Evolutionary conservation across 2,329 filamentous ascomycete species (phyloP), one percentile per base, ranked within the genome.

Genomic region (Dendrostoma leiphaemia): DNA sequence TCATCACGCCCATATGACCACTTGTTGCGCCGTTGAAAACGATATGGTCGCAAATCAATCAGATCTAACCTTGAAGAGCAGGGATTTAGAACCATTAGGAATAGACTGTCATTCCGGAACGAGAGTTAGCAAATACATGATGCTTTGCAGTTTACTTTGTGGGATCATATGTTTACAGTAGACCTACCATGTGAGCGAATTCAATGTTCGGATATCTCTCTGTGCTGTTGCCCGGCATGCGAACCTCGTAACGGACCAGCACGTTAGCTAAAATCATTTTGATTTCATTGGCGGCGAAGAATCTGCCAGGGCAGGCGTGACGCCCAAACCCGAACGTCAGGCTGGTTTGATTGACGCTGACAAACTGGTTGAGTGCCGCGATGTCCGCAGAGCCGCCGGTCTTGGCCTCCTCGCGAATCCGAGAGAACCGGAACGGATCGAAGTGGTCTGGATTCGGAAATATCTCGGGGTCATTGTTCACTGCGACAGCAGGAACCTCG

Each of bases 341-440:
- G 45, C 64, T 64, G 45, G 63, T 64, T 46, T 65, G 60, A 17
- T 60, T 67, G 21, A 70, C 64, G 32, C 65, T 68, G 31, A 71
- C 71, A 55, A 75, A 75, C 61, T 76, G 74, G 59, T 71, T 66
- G 53, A 66, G 65, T 17, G 69, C 69, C 34, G 60, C 62, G 46
- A 59, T 64, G 35, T 67, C 64, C n/a, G 62, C 64, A 12, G 61
- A 48, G 4, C 66, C 59, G 13, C 58, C 57, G 3, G 64, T 62
- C 38, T 62, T 53, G 29, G 19, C 53, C 19, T 62, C 49, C 48
- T 66, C 62, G 9, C 71, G 64, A 40, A 71, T 48, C 41, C 66
- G 66, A 62, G 63, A 68, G 62, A 74, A 75, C 10, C 73, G 68
- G 40, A 72, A 62, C 4, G 67, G 66, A 53, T 74, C 69, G 60